Evolutionary conservation across 2,329 filamentous ascomycete species (phyloP), one percentile per base, ranked within the genome.

Genomic region (Cercospora nicotianae): DNA sequence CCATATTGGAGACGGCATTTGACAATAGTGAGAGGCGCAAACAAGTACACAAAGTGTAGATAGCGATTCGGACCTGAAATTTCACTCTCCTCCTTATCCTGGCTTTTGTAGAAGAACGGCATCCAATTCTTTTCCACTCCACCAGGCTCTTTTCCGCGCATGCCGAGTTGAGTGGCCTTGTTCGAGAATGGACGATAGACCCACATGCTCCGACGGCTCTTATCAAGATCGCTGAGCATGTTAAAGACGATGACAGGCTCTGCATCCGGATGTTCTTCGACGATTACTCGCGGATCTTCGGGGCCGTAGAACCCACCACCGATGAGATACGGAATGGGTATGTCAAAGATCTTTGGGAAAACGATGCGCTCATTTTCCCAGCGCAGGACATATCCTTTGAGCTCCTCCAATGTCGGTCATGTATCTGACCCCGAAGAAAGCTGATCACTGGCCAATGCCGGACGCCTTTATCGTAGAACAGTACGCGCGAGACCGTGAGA

Each of bases 161-260:
- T 60, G 2, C 7, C 30, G 16, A 60, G 31, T 20, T 16, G 3
- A 7, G 30, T 36, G 13, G 33, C n/a, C 10, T 36, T 42, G 13
- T 42, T 26, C 16, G 58, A 39, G 18, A 60, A 60, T 3, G 58
- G 58, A 3, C 58, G 30, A 36, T 39, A 42, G 5, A 39, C 33
- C 5, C 20, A 42, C 58, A 60, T 60, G n/a, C 33, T 23, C 1
- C 58, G 28, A 4, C 30, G 30, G 8, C 7, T 13, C 13, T 16
- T 42, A 0, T 36, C 20, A 9, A 42, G n/a, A 48, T 70, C 70
- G 8, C 53, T 60, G 23, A 74, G 66, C 74, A 76, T 76, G 64
- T 75, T 75, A 69, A 75, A 76, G 33, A 75, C 66, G 30, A 75
- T 67, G 16, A 76, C 70, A 9, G 73, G 74, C 59, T 76, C 73